Conservation (phyloP, 768 basidiomycete species). For the Tricholoma matsutake region DNA sequence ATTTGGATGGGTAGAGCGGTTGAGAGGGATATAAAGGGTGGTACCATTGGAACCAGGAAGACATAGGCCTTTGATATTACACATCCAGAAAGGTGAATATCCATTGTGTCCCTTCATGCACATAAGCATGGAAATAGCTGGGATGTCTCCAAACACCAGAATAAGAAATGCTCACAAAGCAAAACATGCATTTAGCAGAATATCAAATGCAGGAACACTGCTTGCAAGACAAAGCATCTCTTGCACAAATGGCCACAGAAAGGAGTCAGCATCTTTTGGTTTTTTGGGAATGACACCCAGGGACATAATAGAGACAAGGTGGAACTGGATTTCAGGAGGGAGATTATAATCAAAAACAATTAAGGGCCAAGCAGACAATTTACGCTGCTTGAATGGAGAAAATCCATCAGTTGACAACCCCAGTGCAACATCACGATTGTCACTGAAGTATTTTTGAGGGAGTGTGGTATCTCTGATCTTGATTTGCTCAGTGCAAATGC, state of each 20-base stretch:
- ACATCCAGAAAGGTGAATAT: slow-evolving; percentile 15
- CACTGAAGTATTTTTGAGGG: too few relatives aligned
- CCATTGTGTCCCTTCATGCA: slow-evolving; percentile 39
- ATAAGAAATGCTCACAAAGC: slow-evolving; percentile 17
- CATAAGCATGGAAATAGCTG: slow-evolving; percentile 5
- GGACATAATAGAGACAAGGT: slow-evolving; percentile 29
- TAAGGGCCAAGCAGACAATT: slow-evolving; percentile 32
- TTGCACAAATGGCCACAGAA: slow-evolving; percentile 33
- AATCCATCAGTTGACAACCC: slow-evolving; percentile 33
- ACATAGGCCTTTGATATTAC: slow-evolving; percentile 23
- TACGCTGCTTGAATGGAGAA: slow-evolving; percentile 24
- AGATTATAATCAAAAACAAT: slow-evolving; percentile 21
- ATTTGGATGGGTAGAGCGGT: slow-evolving; percentile 15
- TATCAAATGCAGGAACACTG: not conserved
- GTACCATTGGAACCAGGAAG: slow-evolving; percentile 6
- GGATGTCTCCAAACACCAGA: slow-evolving; percentile 20
- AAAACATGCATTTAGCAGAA: slow-evolving; percentile 4
- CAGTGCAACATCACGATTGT: too few relatives aligned
- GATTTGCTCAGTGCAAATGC: too few relatives aligned
- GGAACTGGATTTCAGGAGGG: slow-evolving; percentile 24
- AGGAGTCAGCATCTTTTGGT: slow-evolving; percentile 26
- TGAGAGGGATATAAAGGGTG: slow-evolving; percentile 20
- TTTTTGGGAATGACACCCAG: slow-evolving; percentile 34
- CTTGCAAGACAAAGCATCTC: slow-evolving; percentile 27
- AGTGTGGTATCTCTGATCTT: too few relatives aligned